Conservation (phyloP, 2,329 filamentous ascomycete genomes). For the Colletotrichum sojae region DNA sequence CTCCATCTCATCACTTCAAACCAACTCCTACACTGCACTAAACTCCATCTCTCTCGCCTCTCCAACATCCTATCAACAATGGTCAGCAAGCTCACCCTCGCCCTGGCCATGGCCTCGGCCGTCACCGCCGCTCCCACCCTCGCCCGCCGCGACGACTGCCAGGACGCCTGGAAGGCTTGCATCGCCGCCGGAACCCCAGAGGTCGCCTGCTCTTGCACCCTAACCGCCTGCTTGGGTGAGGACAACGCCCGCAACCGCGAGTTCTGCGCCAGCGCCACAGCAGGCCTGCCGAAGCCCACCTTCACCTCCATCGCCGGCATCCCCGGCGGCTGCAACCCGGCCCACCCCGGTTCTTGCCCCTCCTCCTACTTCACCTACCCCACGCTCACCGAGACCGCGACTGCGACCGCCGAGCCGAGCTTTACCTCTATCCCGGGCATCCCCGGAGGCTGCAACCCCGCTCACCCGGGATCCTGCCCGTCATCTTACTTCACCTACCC, state of each 20-base stretch:
- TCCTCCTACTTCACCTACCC: constrained; percentile 20
- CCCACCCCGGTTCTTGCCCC: constrained; percentile 25
- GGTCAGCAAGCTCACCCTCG: constrained; percentile 34
- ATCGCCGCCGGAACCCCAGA: constrained; percentile 30
- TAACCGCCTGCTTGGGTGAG: constrained; percentile 31
- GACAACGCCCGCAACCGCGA: constrained; percentile 39
- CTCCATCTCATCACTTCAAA: neutral
- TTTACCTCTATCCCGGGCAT: constrained; percentile 24
- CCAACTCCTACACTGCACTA: neutral
- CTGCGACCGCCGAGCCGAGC: neutral
- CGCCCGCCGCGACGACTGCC: constrained; percentile 26
- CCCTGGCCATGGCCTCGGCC: constrained; percentile 34
- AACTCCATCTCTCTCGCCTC: neutral
- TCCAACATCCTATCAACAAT: neutral
- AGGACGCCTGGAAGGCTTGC: constrained; percentile 28
- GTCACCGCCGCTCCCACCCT: constrained; percentile 28
- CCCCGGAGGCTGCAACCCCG: constrained; percentile 39
- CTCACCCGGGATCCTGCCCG: constrained; percentile 36
- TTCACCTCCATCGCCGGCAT: constrained; percentile 21
- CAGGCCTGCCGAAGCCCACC: constrained; percentile 33
- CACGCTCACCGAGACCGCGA: neutral
- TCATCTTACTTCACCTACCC: constrained; percentile 36
- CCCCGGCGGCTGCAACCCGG: constrained; percentile 37
- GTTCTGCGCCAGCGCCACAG: constrained; percentile 31
- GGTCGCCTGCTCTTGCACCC: constrained; percentile 31